Evolutionary conservation across 768 basidiomycete species (phyloP).

Genomic region (Mycena metata): DNA sequence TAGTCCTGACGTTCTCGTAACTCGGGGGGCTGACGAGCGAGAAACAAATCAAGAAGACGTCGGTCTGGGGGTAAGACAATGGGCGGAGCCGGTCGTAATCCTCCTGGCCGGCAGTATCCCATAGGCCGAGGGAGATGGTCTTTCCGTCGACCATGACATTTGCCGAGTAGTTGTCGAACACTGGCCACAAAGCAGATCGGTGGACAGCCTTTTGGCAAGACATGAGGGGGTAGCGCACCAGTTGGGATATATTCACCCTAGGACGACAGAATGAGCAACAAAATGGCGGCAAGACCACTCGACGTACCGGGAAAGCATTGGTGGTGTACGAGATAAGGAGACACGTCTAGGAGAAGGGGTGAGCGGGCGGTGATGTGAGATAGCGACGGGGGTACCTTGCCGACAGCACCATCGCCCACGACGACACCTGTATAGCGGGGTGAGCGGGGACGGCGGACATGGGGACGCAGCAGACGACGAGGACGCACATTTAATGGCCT

Average conservation of each 20-base stretch:
- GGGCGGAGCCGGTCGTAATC: constrained; percentile 99
- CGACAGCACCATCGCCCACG: constrained; percentile 98
- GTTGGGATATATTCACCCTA: constrained; percentile 98
- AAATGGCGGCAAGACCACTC: constrained; percentile 24
- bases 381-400: constrained; percentile 75
- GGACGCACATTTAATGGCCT: constrained; percentile 91
- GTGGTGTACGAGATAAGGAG: constrained; percentile 99
- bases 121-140: constrained; percentile 97
- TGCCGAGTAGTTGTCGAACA: constrained; percentile 99
- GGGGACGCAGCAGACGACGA: constrained; percentile 30
- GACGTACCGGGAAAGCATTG: constrained; percentile 92
- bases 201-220: constrained; percentile 30
- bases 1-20: constrained; percentile 98
- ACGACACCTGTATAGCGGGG: constrained; percentile 82
- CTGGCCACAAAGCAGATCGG: constrained; percentile 52
- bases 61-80: constrained; percentile 98
- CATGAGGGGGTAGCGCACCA: constrained; percentile 60
- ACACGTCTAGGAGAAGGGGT: constrained; percentile 79
- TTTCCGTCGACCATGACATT: constrained; percentile 99
- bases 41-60: constrained; percentile 99
- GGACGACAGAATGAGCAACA: constrained; percentile 36
- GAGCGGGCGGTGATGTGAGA: constrained; percentile 30
- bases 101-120: constrained; percentile 99
- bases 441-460: constrained; percentile 27
- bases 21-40: constrained; percentile 97